Conservation (phyloP, 2,329 filamentous ascomycete species). For the Scedosporium boydii region DNA sequence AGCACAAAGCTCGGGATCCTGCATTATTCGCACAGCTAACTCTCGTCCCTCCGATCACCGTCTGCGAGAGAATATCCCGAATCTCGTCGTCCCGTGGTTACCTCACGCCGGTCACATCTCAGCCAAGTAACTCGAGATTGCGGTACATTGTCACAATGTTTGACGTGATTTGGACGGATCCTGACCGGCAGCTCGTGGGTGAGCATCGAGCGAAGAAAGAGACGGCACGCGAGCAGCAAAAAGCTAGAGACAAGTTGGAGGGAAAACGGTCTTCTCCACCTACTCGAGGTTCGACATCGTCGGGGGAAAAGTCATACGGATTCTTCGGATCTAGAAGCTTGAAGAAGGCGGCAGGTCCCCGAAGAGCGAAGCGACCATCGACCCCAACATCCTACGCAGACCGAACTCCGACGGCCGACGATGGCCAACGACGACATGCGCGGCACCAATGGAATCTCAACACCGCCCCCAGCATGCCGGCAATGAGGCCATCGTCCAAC, state of each 20-base stretch:
- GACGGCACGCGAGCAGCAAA: constrained; percentile 22
- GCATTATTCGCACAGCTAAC: too few relatives aligned
- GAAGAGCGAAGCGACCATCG: constrained; percentile 10
- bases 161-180: constrained; percentile 50
- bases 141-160: constrained; percentile 34
- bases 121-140: not conserved
- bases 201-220: constrained; percentile 42
- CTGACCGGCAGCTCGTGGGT: constrained; percentile 40
- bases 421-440: not conserved
- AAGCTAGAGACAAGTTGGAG: constrained; percentile 18
- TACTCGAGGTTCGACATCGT: constrained; percentile 33
- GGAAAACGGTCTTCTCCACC: constrained; percentile 27
- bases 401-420: constrained; percentile 4
- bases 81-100: too few relatives aligned
- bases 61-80: too few relatives aligned
- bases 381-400: constrained; percentile 9
- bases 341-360: constrained; percentile 19
- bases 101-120: too few relatives aligned
- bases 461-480: not conserved
- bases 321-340: constrained; percentile 33
- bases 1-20: too few relatives aligned
- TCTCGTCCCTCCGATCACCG: too few relatives aligned
- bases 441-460: constrained; percentile 2
- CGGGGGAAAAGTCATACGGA: constrained; percentile 28
- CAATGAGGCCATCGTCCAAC: not conserved